These are phyloP conservation scores for Aspergillus cavernicola DNA, from an alignment of 495 filamentous ascomycete genomes.

Conservation along the genomic window DNA sequence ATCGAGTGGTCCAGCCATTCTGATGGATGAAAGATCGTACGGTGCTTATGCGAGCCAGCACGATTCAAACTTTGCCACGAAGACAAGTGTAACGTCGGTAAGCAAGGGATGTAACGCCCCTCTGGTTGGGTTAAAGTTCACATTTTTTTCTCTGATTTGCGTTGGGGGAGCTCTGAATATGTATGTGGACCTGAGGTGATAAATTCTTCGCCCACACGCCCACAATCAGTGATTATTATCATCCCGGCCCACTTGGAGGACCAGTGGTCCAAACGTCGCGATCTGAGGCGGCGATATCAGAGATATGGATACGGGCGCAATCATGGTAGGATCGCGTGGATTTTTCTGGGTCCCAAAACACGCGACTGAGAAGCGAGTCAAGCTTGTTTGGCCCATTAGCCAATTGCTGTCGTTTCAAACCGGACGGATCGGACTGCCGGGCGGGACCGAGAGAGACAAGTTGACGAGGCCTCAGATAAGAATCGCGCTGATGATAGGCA, in stretches of 20 bases:
- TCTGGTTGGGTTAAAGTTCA: conserved; percentile 1
- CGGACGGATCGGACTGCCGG: conserved; percentile 2
- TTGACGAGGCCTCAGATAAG: conserved; percentile 13
- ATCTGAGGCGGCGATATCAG: conserved; percentile 2
- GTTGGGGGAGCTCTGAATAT: conserved; percentile 14
- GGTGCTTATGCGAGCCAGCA: background rate
- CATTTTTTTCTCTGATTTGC: conserved; percentile 21
- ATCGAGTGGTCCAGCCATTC: conserved; percentile 24
- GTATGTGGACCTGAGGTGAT: conserved; percentile 11
- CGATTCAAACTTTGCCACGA: background rate
- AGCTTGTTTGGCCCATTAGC: conserved; percentile 1
- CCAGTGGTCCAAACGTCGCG: background rate
- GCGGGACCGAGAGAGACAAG: conserved; percentile 5
- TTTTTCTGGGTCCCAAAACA: conserved; percentile 3
- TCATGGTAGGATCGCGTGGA: conserved; percentile 1
- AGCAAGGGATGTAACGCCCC: conserved; percentile 3
- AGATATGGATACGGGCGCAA: conserved; percentile 3
- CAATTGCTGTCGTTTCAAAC: background rate
- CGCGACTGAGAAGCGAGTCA: conserved; percentile 7
- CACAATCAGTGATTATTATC: conserved; percentile 4
- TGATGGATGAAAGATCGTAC: conserved; percentile 17
- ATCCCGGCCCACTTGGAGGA: conserved; percentile 7
- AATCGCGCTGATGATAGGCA: conserved; percentile 15
- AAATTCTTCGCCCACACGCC: conserved; percentile 10
- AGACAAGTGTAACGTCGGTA: background rate